phyloP scores from a whole-genome alignment of 148 eudicot genomes.

The Fagopyrum esculentum region DNA sequence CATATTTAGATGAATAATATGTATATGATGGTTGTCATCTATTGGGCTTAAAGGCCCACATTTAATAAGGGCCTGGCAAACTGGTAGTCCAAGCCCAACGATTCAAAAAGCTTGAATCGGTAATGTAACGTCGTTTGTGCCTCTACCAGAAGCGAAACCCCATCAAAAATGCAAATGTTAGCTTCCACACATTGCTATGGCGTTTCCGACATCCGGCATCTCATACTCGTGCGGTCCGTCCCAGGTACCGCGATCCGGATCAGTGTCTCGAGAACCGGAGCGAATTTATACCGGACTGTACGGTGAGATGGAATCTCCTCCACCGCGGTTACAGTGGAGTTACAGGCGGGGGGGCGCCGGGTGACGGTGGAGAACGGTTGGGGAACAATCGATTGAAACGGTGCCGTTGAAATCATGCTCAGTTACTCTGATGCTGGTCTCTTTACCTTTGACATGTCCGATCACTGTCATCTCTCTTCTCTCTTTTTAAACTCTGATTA shows the following conservation, averaged over 20 bases:
- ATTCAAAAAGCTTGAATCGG: background rate
- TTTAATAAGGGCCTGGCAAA: background rate
- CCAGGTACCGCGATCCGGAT: slow-evolving; percentile 14
- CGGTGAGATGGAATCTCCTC: slow-evolving; percentile 31
- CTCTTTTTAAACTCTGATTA: background rate
- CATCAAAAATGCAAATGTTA: background rate
- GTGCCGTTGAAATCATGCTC: slow-evolving; percentile 92
- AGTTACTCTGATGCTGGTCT: slow-evolving; percentile 73
- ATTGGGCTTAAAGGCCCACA: background rate
- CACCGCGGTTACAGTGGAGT: slow-evolving; percentile 16
- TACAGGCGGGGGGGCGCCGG: slow-evolving; percentile 25
- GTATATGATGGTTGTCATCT: too few species aligned
- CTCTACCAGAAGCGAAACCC: background rate
- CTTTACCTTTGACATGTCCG: slow-evolving; percentile 76
- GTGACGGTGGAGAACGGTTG: slow-evolving; percentile 58
- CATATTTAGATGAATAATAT: too few species aligned
- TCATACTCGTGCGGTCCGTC: slow-evolving; percentile 5
- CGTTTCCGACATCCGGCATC: background rate
- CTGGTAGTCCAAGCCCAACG: background rate
- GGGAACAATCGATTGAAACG: slow-evolving; percentile 79
- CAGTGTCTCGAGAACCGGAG: slow-evolving; percentile 16
- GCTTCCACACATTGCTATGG: slow-evolving; percentile 4
- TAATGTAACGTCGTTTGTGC: background rate
- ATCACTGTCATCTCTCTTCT: slow-evolving; percentile 49
- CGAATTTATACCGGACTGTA: slow-evolving; percentile 14